These are phyloP conservation scores for Arabidopsis lyrata DNA, from an alignment of 441 rosid species.

Conservation along the genomic window DNA sequence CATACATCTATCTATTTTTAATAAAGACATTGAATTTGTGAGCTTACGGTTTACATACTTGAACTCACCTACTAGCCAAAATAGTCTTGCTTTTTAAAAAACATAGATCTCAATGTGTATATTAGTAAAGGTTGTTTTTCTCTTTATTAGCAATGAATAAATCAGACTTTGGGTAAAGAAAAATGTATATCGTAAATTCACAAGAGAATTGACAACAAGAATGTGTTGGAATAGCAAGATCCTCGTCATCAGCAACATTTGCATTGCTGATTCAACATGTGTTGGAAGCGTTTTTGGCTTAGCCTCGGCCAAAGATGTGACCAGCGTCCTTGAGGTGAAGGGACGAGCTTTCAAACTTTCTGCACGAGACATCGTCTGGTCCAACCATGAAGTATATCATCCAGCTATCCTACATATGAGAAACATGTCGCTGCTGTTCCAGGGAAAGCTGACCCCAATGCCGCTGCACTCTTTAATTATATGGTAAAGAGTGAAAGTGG, in stretches of 20 bases:
- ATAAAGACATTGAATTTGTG: too few relatives aligned
- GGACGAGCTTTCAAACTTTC: conserved; percentile 72
- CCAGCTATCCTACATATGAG: conserved; percentile 68
- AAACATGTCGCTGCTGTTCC: conserved; percentile 89
- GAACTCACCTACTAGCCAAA: too few relatives aligned
- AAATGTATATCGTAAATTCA: conserved; percentile 28
- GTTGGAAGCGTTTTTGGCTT: conserved; percentile 63
- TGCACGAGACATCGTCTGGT: conserved; percentile 70
- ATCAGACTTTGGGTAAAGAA: background rate
- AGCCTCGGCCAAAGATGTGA: conserved; percentile 80
- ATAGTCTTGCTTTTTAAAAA: too few relatives aligned
- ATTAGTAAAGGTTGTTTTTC: too few relatives aligned
- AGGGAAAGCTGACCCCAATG: conserved; percentile 76
- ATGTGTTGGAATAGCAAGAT: conserved; percentile 22
- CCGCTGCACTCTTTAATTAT: conserved; percentile 53
- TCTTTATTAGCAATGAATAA: background rate
- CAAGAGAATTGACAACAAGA: conserved; percentile 8
- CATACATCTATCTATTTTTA: too few relatives aligned
- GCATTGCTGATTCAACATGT: conserved; percentile 21
- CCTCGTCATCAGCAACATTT: conserved; percentile 19
- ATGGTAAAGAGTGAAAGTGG: too few relatives aligned
- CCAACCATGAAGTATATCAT: conserved; percentile 68
- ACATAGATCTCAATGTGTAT: too few relatives aligned
- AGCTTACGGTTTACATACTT: too few relatives aligned
- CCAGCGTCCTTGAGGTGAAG: conserved; percentile 79